Conservation (phyloP, 495 filamentous ascomycete species). For the Penicillium antarcticum region DNA sequence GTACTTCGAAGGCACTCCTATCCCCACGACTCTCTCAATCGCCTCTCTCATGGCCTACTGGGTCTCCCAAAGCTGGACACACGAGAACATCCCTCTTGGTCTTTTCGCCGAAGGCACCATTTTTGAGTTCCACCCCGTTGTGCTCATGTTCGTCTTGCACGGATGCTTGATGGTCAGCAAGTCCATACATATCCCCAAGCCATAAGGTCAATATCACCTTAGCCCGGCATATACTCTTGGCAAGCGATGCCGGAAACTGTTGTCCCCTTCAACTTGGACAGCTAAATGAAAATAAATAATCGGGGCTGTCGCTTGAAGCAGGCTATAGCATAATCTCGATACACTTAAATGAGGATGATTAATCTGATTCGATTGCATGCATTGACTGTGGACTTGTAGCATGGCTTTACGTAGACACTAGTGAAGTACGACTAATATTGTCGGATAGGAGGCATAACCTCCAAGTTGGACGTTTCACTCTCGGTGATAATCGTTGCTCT, state of each 20-base stretch:
- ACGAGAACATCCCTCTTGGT: constrained; percentile 72
- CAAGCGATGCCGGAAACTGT: constrained; percentile 10
- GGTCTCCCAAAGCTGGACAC: constrained; percentile 74
- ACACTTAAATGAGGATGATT: constrained; percentile 21
- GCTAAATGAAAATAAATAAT: constrained; percentile 20
- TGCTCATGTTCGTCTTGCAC: constrained; percentile 73
- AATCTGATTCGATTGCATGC: constrained; percentile 16
- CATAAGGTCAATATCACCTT: constrained; percentile 42
- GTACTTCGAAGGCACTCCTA: constrained; percentile 96
- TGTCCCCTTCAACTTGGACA: constrained; percentile 16
- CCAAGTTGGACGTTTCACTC: too few relatives aligned
- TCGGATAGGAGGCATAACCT: too few relatives aligned
- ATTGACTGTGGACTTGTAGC: constrained; percentile 11
- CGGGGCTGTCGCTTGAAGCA: constrained; percentile 12
- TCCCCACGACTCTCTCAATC: constrained; percentile 81
- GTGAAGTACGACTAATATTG: too few relatives aligned
- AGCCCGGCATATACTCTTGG: constrained; percentile 11
- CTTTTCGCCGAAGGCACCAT: constrained; percentile 58
- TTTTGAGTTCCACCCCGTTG: constrained; percentile 86
- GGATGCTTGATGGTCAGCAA: constrained; percentile 94
- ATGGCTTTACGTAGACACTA: not conserved
- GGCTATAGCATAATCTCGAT: constrained; percentile 20
- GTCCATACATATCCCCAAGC: constrained; percentile 94
- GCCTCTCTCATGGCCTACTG: constrained; percentile 87
- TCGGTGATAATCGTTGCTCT: too few relatives aligned